Base-by-base conservation (phyloP, 495 filamentous ascomycete species). In the Collariella sp. region DNA sequence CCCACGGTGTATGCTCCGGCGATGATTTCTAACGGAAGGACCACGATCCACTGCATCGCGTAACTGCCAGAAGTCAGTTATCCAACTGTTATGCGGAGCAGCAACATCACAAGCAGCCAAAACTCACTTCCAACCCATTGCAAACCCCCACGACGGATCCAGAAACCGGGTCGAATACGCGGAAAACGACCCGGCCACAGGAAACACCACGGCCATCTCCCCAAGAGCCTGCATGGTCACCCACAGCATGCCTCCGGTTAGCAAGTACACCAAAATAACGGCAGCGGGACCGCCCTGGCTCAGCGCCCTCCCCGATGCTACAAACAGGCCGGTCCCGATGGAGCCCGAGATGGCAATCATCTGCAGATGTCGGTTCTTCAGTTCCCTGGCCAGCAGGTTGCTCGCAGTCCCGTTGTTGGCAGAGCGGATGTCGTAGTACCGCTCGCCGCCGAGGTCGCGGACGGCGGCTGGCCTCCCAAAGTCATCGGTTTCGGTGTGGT, bases 291-390 rank as follows among this genome's bases (percentile, higher is more conserved):
- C 91, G 58, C 91, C 93, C 10, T 78, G 73, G 29, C 82, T 75
- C 55, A 97, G 76, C 22, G 91, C 87, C 42, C 72, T 76, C 15
- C 91, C 91, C 1, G 88, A 91, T 41, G 85, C 86, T 41, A 97
- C 89, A 67, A 97, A 96, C 19, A 97, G 77, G 60, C 91, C 91
- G 33, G 91, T 94, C 52, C 91, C 93, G 59, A 98, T 97, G 2
- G 89, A 94, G 47, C 93, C 93, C 57, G 89, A 89, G 62, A 96
- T 95, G 18, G 91, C 91, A 72, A 96, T 95, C 89, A 96, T 95
- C 76, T 95, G 90, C 62, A 96, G 68, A 70, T 96, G 91, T 16
- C 91, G 78, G 5, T 84, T 83, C 70, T 94, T 94, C 43, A 96
- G 67, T 59, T 78, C 79, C 53, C 93, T 75, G 43, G 85, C 79